These are phyloP conservation scores for Starmerella powellii DNA, from an alignment of 805 yeast species.

Conservation along the genomic window DNA sequence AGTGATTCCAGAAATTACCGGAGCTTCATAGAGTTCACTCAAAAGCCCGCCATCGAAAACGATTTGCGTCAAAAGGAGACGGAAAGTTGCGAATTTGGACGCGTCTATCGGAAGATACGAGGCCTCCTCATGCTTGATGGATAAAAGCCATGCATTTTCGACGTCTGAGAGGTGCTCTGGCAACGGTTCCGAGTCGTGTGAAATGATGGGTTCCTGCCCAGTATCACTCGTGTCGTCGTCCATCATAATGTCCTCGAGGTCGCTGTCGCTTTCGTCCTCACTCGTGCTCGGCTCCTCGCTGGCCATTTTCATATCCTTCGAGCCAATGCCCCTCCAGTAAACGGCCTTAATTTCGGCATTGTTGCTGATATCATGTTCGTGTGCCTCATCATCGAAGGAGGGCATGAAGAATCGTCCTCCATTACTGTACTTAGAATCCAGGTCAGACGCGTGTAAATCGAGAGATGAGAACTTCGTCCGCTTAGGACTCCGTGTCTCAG, in stretches of 20 bases:
- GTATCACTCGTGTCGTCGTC: not conserved
- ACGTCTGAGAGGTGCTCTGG: not conserved
- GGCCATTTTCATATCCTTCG: not conserved
- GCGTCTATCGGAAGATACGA: slow-evolving; percentile 8
- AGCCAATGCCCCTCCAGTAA: not conserved
- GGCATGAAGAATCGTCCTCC: slow-evolving; percentile 82
- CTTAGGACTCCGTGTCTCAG: too few relatives aligned
- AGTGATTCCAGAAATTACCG: slow-evolving; percentile 7
- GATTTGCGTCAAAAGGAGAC: slow-evolving; percentile 27
- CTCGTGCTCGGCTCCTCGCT: not conserved
- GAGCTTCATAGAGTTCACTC: slow-evolving; percentile 11
- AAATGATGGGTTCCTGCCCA: too few relatives aligned
- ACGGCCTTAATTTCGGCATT: not conserved
- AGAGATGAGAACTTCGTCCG: slow-evolving; percentile 73
- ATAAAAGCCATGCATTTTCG: slow-evolving; percentile 8
- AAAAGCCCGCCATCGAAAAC: slow-evolving; percentile 30
- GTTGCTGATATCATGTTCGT: slow-evolving; percentile 2
- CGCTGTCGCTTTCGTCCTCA: not conserved
- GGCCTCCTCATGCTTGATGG: not conserved
- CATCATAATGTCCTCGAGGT: not conserved
- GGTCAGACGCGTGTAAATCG: slow-evolving; percentile 50
- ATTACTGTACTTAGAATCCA: slow-evolving; percentile 73
- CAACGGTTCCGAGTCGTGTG: not conserved
- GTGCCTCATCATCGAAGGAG: slow-evolving; percentile 10
- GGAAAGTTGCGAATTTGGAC: slow-evolving; percentile 20